Conservation (phyloP, 768 basidiomycete genomes). For the Mycena latifolia region DNA sequence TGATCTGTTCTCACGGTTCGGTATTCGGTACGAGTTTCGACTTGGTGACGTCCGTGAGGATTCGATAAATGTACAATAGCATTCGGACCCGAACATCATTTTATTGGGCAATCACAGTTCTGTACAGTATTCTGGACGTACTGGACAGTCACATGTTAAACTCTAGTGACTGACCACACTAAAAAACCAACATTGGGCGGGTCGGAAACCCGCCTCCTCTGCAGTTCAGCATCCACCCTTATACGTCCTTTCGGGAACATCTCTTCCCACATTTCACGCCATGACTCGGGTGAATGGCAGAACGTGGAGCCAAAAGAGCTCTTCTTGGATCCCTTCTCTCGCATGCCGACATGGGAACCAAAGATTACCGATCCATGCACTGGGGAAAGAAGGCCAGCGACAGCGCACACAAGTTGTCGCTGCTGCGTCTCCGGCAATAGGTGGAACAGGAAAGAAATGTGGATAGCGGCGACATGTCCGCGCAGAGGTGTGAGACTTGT, state of each 20-base stretch:
- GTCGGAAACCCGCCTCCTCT: background rate
- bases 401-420: constrained; percentile 42
- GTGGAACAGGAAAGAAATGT: constrained; percentile 52
- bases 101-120: no score
- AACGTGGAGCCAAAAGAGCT: constrained; percentile 44
- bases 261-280: constrained; percentile 50
- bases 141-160: constrained; percentile 8
- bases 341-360: constrained; percentile 50
- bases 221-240: constrained; percentile 41
- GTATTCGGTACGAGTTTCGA: no score
- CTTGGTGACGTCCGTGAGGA: no score
- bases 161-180: constrained; percentile 38
- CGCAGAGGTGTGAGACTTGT: constrained; percentile 58
- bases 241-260: constrained; percentile 48
- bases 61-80: no score
- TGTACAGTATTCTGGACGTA: no score
- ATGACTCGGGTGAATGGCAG: constrained; percentile 54
- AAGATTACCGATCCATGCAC: constrained; percentile 49
- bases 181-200: background rate
- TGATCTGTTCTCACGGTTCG: no score
- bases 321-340: constrained; percentile 46
- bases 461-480: constrained; percentile 63
- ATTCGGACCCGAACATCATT: no score
- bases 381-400: constrained; percentile 49
- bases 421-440: constrained; percentile 50